Base-by-base conservation (phyloP, 768 basidiomycete genomes). In the Mycena crocata region DNA sequence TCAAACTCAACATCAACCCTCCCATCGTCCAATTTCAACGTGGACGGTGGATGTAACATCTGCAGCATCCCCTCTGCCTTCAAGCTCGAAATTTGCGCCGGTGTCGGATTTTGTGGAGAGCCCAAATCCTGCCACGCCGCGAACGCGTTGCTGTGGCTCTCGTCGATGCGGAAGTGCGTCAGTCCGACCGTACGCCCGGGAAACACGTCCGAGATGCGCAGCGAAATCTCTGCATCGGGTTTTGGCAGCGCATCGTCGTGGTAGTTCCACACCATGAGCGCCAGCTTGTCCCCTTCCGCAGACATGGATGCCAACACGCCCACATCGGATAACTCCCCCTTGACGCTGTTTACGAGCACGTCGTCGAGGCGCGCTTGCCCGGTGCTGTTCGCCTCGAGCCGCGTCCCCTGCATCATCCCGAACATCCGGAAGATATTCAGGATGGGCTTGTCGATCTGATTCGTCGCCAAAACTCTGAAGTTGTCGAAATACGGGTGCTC, bases 361-460 rank as follows among this genome's bases (percentile, higher is more conserved):
- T 62, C 54, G 32, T 57, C 67, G 24, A 68, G 56, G 40, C 26
- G 23, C 23, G 60, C 60, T 59, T 68, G 67, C 46, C 67, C 67
- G 8, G 67, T 68, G 50, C 67, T 68, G 49, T 64, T 62, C 46
- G 67, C 60, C 50, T 68, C 67, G 50, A 68, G 46, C 10, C 67
- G 67, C 7, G n/a, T 54, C 48, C 49, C 62, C 60, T 68, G 60
- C 67, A 68, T 57, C 67, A 57, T 63, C 42, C 67, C 67, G 34
- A 68, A 64, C 61, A 68, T 68, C 31, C 67, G 46, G 42, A 68
- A 68, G 50, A 68, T 63, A 58, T 68, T 68, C 48, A 68, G 50
- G 49, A 68, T 62, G 48, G 62, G 62, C 57, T 68, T 68, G 62
- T 68, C 67, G 55, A 68, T 64, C 37, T 68, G 67, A 62, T 68